A percentile compares a stretch with the other conserved stretches of the same genome.
These are phyloP conservation scores for Westerdykella ornata DNA, from an alignment of 2,329 filamentous ascomycete species.

Conservation along the genomic window DNA sequence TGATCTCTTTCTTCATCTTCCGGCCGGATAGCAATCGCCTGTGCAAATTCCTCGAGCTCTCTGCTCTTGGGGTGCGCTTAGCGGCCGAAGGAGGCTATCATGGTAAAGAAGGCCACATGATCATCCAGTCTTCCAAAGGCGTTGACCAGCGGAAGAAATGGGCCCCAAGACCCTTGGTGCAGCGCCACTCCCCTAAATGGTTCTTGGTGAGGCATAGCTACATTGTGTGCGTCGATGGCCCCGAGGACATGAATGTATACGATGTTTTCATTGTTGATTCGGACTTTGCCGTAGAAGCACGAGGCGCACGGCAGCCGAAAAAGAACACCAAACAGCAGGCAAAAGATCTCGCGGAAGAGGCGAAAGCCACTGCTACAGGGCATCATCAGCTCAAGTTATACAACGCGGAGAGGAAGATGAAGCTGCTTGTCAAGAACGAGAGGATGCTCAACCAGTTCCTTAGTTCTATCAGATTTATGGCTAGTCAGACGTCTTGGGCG, in stretches of 20 bases:
- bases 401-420: conserved; percentile 88
- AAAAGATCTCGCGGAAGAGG: conserved; percentile 58
- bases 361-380: conserved; percentile 57
- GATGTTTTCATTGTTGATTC: conserved; percentile 96
- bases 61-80: conserved; percentile 84
- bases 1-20: conserved; percentile 97
- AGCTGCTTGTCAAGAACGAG: conserved; percentile 85
- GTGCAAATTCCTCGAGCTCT: conserved; percentile 93
- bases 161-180: conserved; percentile 70
- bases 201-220: conserved; percentile 98
- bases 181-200: conserved; percentile 87
- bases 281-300: conserved; percentile 73
- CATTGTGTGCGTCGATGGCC: conserved; percentile 95
- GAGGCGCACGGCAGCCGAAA: background rate
- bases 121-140: conserved; percentile 86
- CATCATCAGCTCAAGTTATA: conserved; percentile 84
- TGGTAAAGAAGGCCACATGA: conserved; percentile 90
- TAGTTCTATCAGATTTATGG: conserved; percentile 84
- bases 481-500: conserved; percentile 74
- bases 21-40: conserved; percentile 89
- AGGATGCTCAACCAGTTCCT: conserved; percentile 86
- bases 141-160: conserved; percentile 77
- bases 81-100: conserved; percentile 96
- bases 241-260: conserved; percentile 97
- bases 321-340: conserved; percentile 54